Evolutionary conservation across 129 eudicot genomes (phyloP), one percentile per base, ranked within the genome.

Genomic region (Helichrysum umbraculigerum): DNA sequence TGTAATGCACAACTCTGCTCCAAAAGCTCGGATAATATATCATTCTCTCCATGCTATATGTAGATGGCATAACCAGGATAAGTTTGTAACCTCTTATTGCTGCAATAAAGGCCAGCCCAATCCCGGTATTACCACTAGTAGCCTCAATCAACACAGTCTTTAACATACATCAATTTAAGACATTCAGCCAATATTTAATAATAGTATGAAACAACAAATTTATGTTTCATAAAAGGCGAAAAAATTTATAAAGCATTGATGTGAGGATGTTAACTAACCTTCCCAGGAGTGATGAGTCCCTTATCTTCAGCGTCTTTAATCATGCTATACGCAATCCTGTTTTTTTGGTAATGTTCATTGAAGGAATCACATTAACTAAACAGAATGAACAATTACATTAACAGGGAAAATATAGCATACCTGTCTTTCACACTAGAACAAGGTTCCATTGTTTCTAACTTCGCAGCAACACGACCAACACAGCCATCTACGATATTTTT

Each of bases 71-170:
- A 15, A 34, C 68, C 2, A 60, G 32, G 29, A 37, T 39, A 14
- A 73, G 78, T n/a, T 3, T 60, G 59, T 74, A 60, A 39, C 70
- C 60, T 42, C 33, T 74, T 11, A 29, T 25, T 39, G 78, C 41
- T 21, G 78, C 60, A 41, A 60, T 17, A 39, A 74, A 74, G 58
- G 78, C 78, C 28, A 61, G 28, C 59, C 78, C 70, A 9, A 61
- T 60, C 20, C 60, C 70, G 11, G 78, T 74, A 28, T 72, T 72
- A 15, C 66, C 76, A 72, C 76, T 72, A 17, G 66, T 72, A n/a
- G 19, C 65, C 65, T 72, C 76, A 34, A 72, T 15, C 19, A 72
- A 64, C 65, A 54, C 66, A 17, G 65, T 72, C 76, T 56, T 54
- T 39, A 33, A 0, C 11, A 57, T 44, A 1, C 52, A 3, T 44